Evolutionary conservation across 1,139 yeast genomes (phyloP), one percentile per base, ranked within the genome.

Genomic region (Candida sp.): DNA sequence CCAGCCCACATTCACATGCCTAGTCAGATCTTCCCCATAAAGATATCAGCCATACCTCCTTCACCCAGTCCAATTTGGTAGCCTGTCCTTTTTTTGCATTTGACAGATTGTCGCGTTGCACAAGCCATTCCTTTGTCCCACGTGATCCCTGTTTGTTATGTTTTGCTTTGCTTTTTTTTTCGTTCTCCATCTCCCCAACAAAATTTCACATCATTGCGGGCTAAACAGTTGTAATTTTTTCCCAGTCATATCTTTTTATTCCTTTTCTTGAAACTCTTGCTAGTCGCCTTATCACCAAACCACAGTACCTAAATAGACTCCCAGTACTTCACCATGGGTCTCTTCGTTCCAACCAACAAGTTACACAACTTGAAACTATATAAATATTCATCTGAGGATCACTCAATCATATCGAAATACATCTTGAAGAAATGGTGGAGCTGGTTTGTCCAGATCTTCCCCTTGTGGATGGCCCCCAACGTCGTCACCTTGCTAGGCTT

Each of bases 401-500:
- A 87, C 57, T 91, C 97, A 1, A 68, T 89, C 48, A 75, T 88
- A 27, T 89, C 98, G 25, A 85, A 85, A 65, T 84, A 85, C 63
- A 68, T 92, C 9, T 74, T 93, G 58, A 90, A 88, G 64, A 90
- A 86, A 53, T 93, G 93, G 77, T 88, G 94, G 94, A 71, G 78
- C 51, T 70, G 76, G 57, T 88, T 91, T 66, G 94, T 88, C 28
- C 68, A 75, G 49, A 73, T 91, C 41, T 90, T 92, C 70, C 98
- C 98, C 3, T 56, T 78, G 56, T 87, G 87, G 80, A 83, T 91
- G 88, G 97, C 97, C 2, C 96, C 97, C 8, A 91, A 90, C 66
- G 83, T 89, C 65, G 88, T 93, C 52, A 93, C 98, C 0, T 73
- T 93, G 38, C 72, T 83, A 17, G 98, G 98, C 0, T 78, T 93